Percentiles rank a stretch among this genome's conserved stretches.
Conservation (phyloP, 306 rosid species). For the Medicago truncatula region DNA sequence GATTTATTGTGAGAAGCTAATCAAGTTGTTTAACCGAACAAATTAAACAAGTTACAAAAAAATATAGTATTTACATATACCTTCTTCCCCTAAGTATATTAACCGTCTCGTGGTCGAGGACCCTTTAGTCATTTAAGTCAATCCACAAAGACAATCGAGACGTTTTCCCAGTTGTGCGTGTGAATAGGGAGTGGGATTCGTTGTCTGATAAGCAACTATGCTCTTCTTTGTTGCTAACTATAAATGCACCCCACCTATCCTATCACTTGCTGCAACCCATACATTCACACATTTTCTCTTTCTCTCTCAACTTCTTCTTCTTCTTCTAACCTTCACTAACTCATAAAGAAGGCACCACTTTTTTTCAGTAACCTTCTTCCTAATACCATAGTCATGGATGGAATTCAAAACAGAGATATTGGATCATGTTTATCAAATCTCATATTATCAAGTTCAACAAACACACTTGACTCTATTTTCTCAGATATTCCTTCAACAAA, state of each 20-base stretch:
- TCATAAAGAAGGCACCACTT: constrained; percentile 31
- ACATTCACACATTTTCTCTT: background rate
- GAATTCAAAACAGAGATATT: constrained; percentile 51
- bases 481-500: constrained; percentile 48
- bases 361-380: constrained; percentile 46
- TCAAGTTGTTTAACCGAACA: too few relatives aligned
- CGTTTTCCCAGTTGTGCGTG: constrained; percentile 6
- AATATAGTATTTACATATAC: too few relatives aligned
- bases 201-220: background rate
- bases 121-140: constrained; percentile 1
- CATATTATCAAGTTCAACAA: constrained; percentile 65
- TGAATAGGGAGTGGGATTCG: constrained; percentile 34
- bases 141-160: background rate
- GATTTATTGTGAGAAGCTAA: background rate
- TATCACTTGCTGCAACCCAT: constrained; percentile 4
- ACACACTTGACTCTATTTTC: constrained; percentile 91
- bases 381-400: constrained; percentile 40
- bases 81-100: too few relatives aligned
- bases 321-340: constrained; percentile 16
- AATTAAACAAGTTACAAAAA: too few relatives aligned
- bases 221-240: constrained; percentile 59
- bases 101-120: background rate
- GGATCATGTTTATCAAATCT: constrained; percentile 70
- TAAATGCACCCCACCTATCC: constrained; percentile 54
- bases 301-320: background rate